These are phyloP conservation scores for Fusarium transvaalense DNA, from an alignment of 2,329 filamentous ascomycete genomes.

Conservation along the genomic window DNA sequence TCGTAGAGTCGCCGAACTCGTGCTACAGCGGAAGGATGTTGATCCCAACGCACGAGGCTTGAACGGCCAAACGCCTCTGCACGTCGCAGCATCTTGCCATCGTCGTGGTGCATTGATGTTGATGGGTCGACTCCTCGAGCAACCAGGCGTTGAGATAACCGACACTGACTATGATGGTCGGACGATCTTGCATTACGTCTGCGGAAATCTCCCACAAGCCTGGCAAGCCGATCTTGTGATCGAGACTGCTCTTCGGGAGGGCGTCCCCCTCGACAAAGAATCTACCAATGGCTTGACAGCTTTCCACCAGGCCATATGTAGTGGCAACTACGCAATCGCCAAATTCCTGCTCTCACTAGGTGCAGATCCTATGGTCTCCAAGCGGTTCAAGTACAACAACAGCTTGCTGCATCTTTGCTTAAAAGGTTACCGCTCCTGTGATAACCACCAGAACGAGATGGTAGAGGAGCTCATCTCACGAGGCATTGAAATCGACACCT, in stretches of 20 bases:
- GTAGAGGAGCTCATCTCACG: conserved; percentile 2
- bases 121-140: conserved; percentile 5
- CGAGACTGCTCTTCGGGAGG: conserved; percentile 1
- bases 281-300: conserved; percentile 2
- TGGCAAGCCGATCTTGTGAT: not conserved
- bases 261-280: conserved; percentile 6
- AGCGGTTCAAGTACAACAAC: conserved; percentile 8
- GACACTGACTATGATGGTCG: conserved; percentile 1
- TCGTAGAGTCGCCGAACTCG: not conserved
- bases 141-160: not conserved
- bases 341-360: conserved; percentile 8
- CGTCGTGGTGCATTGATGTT: not conserved
- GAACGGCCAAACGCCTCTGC: conserved; percentile 14
- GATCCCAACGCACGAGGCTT: not conserved
- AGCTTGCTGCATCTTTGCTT: conserved; percentile 23
- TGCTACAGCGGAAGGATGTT: conserved; percentile 17
- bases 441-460: not conserved
- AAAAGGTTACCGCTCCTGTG: not conserved
- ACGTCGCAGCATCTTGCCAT: conserved; percentile 2
- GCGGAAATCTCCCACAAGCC: not conserved
- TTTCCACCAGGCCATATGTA: conserved; percentile 5
- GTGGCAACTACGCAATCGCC: not conserved
- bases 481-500: conserved; percentile 9
- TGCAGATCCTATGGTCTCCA: conserved; percentile 19
- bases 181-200: conserved; percentile 12